Conservation (phyloP, 192 early-diverging fungal genomes). For the Geosiphon pyriformis region DNA sequence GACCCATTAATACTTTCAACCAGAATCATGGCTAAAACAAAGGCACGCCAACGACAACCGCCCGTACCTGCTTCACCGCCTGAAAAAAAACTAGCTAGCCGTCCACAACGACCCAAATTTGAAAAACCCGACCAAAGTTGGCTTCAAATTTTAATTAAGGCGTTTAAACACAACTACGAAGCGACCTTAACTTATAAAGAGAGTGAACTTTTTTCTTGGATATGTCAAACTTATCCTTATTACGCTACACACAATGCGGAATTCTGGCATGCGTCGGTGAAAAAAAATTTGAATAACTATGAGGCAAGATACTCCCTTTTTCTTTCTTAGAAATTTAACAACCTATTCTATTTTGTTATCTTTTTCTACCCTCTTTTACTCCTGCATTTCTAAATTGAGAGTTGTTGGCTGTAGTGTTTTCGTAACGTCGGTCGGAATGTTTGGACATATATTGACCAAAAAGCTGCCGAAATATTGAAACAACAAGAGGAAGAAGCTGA, state of each 20-base stretch:
- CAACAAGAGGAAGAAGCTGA: slow-evolving; percentile 26
- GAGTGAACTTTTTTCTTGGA: slow-evolving; percentile 36
- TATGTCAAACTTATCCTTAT: slow-evolving; percentile 37
- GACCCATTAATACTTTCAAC: not conserved
- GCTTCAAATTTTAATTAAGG: slow-evolving; percentile 39
- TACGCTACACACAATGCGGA: slow-evolving; percentile 32
- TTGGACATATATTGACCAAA: slow-evolving; percentile 5
- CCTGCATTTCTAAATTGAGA: slow-evolving; percentile 31
- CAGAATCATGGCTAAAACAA: not conserved
- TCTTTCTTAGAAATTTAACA: slow-evolving; percentile 32
- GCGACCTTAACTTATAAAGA: slow-evolving; percentile 39
- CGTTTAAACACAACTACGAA: slow-evolving; percentile 43
- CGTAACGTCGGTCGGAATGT: not conserved
- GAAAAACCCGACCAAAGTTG: slow-evolving; percentile 36
- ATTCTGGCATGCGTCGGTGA: slow-evolving; percentile 37
- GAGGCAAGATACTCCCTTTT: slow-evolving; percentile 15
- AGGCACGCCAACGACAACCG: not conserved
- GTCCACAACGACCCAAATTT: slow-evolving; percentile 19
- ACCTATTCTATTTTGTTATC: slow-evolving; percentile 33
- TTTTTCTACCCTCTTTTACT: slow-evolving; percentile 26
- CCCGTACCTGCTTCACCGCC: slow-evolving; percentile 3
- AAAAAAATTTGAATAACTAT: slow-evolving; percentile 32
- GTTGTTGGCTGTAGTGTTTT: slow-evolving; percentile 1
- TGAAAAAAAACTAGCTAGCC: slow-evolving; percentile 12
- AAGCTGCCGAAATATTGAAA: slow-evolving; percentile 21